These are phyloP conservation scores for Grosmannia penicillata DNA, from an alignment of 2,329 filamentous ascomycete species.

Conservation along the genomic window DNA sequence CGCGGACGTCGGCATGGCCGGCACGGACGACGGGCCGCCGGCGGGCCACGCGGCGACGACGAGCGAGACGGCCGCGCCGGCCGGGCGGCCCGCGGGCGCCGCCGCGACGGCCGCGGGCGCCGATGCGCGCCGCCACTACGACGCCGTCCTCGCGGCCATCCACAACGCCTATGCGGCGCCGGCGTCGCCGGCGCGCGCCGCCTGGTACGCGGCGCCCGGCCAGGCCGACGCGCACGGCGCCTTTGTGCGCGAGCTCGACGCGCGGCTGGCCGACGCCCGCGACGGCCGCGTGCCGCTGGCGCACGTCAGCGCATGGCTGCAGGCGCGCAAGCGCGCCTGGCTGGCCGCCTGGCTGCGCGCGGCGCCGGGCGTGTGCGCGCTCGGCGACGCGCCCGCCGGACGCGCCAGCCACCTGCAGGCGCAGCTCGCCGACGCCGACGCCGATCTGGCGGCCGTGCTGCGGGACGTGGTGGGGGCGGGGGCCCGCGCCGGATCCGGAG, in stretches of 20 bases:
- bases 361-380: constrained; percentile 3
- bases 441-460: background rate
- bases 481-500: background rate
- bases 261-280: constrained; percentile 32
- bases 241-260: constrained; percentile 35
- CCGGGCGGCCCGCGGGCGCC: too few species aligned
- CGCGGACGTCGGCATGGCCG: background rate
- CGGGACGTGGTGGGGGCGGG: background rate
- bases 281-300: constrained; percentile 26
- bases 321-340: constrained; percentile 37
- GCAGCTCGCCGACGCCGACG: background rate
- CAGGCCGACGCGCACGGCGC: too few species aligned
- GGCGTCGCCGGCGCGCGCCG: constrained; percentile 15
- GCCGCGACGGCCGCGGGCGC: too few species aligned
- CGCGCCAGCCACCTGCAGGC: constrained; percentile 5
- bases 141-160: constrained; percentile 30
- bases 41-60: too few species aligned
- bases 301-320: constrained; percentile 33
- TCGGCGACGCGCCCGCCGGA: constrained; percentile 8
- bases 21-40: background rate
- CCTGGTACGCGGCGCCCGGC: constrained; percentile 34
- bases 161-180: constrained; percentile 22
- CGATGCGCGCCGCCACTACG: constrained; percentile 32
- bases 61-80: too few species aligned
- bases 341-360: constrained; percentile 15